Evolutionary conservation across 768 basidiomycete genomes (phyloP).

Genomic region (Thelephora ganbajun): DNA sequence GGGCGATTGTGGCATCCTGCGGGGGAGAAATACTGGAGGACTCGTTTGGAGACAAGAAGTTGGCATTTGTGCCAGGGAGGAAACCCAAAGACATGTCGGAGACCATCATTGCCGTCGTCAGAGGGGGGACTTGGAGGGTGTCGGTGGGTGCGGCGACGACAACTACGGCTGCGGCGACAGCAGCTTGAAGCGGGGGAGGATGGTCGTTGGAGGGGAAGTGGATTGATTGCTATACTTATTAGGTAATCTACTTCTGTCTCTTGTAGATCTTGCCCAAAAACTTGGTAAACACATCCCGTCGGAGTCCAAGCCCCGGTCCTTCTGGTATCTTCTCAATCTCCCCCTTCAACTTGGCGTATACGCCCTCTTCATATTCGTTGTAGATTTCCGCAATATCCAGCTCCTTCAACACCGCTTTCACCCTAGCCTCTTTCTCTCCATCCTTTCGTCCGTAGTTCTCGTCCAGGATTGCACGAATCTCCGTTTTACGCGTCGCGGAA

Average conservation of each 20-base stretch:
- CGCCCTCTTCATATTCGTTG: slow-evolving; percentile 62
- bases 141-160: too few relatives aligned
- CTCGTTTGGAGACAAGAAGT: background rate
- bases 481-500: slow-evolving; percentile 6
- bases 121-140: background rate
- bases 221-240: slow-evolving; percentile 3
- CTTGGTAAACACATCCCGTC: slow-evolving; percentile 61
- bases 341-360: slow-evolving; percentile 48
- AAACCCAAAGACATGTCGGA: background rate
- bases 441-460: slow-evolving; percentile 53
- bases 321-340: slow-evolving; percentile 70
- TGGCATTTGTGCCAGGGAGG: background rate
- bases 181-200: too few relatives aligned
- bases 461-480: slow-evolving; percentile 47
- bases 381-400: slow-evolving; percentile 57
- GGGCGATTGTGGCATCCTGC: slow-evolving; percentile 5
- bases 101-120: background rate
- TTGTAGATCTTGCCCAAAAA: slow-evolving; percentile 84
- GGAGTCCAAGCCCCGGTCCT: slow-evolving; percentile 26
- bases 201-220: too few relatives aligned
- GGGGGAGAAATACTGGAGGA: background rate
- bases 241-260: slow-evolving; percentile 27
- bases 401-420: slow-evolving; percentile 63
- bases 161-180: too few relatives aligned
- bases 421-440: slow-evolving; percentile 37